Base-by-base conservation (phyloP, 257 asterid species). In the Ligustrum vulgare region DNA sequence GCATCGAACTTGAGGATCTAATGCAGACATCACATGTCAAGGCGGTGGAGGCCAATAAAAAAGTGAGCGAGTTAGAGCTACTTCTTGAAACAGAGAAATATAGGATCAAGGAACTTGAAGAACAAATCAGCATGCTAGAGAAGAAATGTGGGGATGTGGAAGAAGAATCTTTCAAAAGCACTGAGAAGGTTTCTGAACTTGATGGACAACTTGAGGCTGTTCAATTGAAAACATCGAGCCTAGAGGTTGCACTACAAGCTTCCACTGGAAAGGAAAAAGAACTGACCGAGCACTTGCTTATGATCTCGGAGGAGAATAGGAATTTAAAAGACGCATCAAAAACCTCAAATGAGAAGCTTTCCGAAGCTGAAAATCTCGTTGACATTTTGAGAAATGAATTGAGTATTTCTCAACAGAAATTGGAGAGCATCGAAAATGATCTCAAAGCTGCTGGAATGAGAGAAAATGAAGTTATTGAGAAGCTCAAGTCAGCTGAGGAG, bases 81-180 rank as follows among this genome's bases (percentile, higher is more conserved):
- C 86, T 90, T 80, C 96, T 93, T 31, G 94, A 87, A 77, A 86
- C 93, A 8, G 97, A 94, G 72, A 94, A 87, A 64, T 70, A 84
- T 22, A 88, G 92, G 86, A 87, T 87, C 80, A 91, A 81, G 90
- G 97, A 91, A 87, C 94, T 90, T 64, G 98, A 94, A 83, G 98
- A 89, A 82, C 93, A 89, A 75, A 77, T 88, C 70, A 82, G 75
- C 78, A 72, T 68, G 72, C 80, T 89, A 41, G 98, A 89, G 65
- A 86, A 83, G 74, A 91, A 89, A 77, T 77, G 78, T 33, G 84
- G 58, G 83, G 79, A 72, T 60, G 84, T 81, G 43, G 95, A 87
- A 69, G 88, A 73, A 67, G 93, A 94, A 70, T 78, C 87, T 8
- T 77, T 43, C 78, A 76, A 83, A 77, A 82, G 81, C 66, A 56